These are phyloP conservation scores for Xerocomus brunneocitrinus DNA, from an alignment of 768 basidiomycete species.

Conservation along the genomic window DNA sequence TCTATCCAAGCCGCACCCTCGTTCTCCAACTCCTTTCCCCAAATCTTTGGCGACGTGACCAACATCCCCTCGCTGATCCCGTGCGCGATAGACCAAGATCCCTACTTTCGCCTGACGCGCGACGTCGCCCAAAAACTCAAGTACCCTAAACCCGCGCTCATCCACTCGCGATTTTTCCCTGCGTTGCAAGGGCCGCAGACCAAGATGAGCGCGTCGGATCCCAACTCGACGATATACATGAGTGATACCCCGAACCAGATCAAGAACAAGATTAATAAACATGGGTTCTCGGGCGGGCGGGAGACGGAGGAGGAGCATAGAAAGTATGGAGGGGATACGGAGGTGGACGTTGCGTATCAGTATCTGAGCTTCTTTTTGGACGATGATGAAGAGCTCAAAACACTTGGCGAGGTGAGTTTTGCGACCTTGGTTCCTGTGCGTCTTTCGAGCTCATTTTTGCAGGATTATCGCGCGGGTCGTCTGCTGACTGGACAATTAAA, in stretches of 20 bases:
- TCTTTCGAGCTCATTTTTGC: background rate
- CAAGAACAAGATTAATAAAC: conserved; percentile 94
- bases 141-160: conserved; percentile 88
- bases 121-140: conserved; percentile 93
- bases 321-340: conserved; percentile 81
- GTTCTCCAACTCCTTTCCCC: conserved; percentile 97
- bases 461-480: conserved; percentile 91
- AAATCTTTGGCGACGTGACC: conserved; percentile 82
- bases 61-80: conserved; percentile 93
- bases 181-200: conserved; percentile 97
- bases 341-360: conserved; percentile 94
- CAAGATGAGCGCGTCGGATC: conserved; percentile 97
- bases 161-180: conserved; percentile 98
- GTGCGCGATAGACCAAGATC: conserved; percentile 97
- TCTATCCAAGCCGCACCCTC: conserved; percentile 94
- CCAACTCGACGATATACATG: conserved; percentile 95
- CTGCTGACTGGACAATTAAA: conserved; percentile 91
- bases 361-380: conserved; percentile 95
- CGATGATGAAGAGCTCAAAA: conserved; percentile 82
- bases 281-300: conserved; percentile 93
- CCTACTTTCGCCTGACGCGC: conserved; percentile 96
- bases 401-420: conserved; percentile 60
- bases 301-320: conserved; percentile 97
- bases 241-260: conserved; percentile 88
- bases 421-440: background rate